phyloP scores from a whole-genome alignment of 2,329 filamentous ascomycete genomes.

The Coniochaeta sp. region DNA sequence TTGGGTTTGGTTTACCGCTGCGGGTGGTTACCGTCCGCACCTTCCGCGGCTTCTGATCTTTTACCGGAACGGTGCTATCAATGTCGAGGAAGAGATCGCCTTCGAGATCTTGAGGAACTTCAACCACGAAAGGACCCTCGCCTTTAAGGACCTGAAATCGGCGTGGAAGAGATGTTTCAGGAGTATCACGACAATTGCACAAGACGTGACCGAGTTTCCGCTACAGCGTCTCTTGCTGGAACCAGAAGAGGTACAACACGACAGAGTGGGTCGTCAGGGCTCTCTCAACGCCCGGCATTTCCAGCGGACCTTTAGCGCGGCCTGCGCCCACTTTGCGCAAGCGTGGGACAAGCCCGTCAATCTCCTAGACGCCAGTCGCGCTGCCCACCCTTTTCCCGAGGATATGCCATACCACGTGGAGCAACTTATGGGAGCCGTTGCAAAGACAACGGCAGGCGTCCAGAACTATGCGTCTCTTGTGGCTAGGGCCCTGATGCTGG shows the following conservation, averaged over 20 bases:
- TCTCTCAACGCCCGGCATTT: not conserved
- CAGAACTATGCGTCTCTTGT: not conserved
- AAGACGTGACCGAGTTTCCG: not conserved
- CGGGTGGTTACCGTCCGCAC: not conserved
- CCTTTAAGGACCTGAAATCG: not conserved
- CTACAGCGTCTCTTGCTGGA: not conserved
- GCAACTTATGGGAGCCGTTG: not conserved
- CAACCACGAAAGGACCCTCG: not conserved
- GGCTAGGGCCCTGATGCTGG: not conserved
- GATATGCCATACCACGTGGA: not conserved
- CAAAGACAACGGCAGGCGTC: not conserved
- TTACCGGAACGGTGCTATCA: not conserved
- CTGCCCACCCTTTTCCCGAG: not conserved
- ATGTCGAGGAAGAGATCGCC: not conserved
- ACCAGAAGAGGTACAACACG: not conserved
- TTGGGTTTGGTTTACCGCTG: not conserved
- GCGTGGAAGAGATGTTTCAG: not conserved
- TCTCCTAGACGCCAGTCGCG: not conserved
- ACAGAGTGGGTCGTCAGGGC: not conserved
- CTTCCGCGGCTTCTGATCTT: not conserved
- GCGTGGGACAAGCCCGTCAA: not conserved
- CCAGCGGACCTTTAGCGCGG: not conserved
- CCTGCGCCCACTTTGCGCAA: not conserved
- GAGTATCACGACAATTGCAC: not conserved
- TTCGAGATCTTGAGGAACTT: not conserved